phyloP scores from a whole-genome alignment of 768 basidiomycete genomes.

The Naematelia encephala region DNA sequence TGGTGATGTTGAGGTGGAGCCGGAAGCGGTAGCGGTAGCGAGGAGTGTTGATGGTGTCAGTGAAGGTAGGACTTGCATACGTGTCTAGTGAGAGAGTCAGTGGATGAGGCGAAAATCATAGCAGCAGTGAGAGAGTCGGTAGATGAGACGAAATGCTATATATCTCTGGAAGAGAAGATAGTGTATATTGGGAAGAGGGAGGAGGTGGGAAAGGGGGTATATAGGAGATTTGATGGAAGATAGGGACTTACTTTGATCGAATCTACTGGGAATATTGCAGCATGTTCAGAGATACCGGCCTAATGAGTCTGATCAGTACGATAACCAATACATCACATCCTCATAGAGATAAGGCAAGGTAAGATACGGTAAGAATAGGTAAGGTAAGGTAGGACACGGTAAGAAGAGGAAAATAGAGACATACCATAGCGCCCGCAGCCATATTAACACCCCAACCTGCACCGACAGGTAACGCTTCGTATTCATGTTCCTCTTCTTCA shows the following conservation, averaged over 20 bases:
- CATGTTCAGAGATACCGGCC: constrained; percentile 99
- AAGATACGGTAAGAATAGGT: not conserved
- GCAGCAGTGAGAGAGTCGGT: not conserved
- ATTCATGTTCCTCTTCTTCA: constrained; percentile 60
- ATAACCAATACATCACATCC: constrained; percentile 12
- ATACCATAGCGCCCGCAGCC: constrained; percentile 90
- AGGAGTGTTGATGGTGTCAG: constrained; percentile 34
- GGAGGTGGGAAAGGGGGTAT: not conserved
- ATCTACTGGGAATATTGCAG: constrained; percentile 97
- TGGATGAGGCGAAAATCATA: not conserved
- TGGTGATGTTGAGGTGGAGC: constrained; percentile 10
- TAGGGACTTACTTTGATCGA: constrained; percentile 79
- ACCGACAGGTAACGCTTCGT: constrained; percentile 69
- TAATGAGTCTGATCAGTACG: constrained; percentile 52
- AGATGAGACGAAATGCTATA: not conserved
- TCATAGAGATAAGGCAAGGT: not conserved
- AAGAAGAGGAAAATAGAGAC: constrained; percentile 44
- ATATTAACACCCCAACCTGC: constrained; percentile 87
- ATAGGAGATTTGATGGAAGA: not conserved
- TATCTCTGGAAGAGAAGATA: not conserved
- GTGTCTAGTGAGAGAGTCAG: constrained; percentile 63
- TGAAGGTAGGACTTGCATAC: constrained; percentile 79
- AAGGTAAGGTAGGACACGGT: not conserved
- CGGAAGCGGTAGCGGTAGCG: constrained; percentile 14
- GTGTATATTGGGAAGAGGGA: not conserved